Conservation (phyloP, 495 filamentous ascomycete genomes). For the Opeltia flavorubescens region DNA sequence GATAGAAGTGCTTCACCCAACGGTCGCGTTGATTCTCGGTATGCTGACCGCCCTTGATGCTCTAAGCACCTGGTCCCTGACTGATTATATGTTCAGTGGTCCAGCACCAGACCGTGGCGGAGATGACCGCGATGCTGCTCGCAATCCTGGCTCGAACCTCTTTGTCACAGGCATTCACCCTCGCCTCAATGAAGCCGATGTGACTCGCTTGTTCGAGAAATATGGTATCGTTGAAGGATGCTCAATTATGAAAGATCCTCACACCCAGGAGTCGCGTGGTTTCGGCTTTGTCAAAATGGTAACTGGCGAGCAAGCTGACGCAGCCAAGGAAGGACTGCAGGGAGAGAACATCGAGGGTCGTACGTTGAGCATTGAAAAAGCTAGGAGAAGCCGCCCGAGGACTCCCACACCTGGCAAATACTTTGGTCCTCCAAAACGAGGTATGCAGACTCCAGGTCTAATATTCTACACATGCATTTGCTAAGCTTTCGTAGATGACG, state of each 20-base stretch:
- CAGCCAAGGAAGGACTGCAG: conserved; percentile 90
- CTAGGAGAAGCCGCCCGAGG: conserved; percentile 81
- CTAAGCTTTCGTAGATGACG: conserved; percentile 34
- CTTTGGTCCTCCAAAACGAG: conserved; percentile 96
- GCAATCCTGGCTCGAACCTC: conserved; percentile 92
- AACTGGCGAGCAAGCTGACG: conserved; percentile 83
- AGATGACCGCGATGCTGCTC: conserved; percentile 60
- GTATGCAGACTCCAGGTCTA: conserved; percentile 35
- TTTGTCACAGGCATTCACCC: conserved; percentile 98
- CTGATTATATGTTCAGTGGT: conserved; percentile 17
- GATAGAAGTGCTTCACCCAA: conserved; percentile 66
- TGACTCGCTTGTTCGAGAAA: conserved; percentile 92
- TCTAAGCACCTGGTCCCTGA: conserved; percentile 5
- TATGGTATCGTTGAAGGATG: conserved; percentile 97
- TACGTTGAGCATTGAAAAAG: conserved; percentile 97
- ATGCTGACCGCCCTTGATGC: conserved; percentile 19
- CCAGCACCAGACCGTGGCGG: conserved; percentile 33
- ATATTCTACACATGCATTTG: neutral
- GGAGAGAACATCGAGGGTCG: conserved; percentile 92
- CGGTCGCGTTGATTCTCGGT: conserved; percentile 59
- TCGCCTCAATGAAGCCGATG: conserved; percentile 77
- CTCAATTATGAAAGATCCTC: conserved; percentile 98
- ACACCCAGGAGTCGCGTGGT: conserved; percentile 94
- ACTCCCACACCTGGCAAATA: conserved; percentile 98
- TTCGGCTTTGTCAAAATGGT: conserved; percentile 99